Evolutionary conservation across 495 filamentous ascomycete genomes (phyloP), one percentile per base, ranked within the genome.

Genomic region (Annulohypoxylon nitens): DNA sequence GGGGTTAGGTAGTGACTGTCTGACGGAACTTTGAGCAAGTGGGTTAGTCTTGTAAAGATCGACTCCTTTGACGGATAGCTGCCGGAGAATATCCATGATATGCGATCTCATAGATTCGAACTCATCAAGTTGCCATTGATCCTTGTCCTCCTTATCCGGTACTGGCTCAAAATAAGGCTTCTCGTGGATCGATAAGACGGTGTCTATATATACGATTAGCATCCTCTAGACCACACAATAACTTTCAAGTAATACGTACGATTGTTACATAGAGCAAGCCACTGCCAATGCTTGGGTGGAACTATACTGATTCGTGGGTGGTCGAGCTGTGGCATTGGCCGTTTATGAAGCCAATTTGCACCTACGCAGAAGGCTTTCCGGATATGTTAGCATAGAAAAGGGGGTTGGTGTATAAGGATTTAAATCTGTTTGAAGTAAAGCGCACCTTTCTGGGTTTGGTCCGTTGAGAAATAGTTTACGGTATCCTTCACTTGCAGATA

Each of bases 231-330:
- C 36, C 1, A 11, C 6, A 7, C 2, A 30, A 48, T 3, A 11
- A 55, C 23, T 14, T 2, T 43, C 20, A 26, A 20, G 50, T 12
- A 41, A 23, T n/a, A 69, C 83, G 10, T 84, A 91, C 90, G 89
- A 78, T 96, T 92, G 78, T 92, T 86, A 75, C 90, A 94, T n/a
- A 95, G 76, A n/a, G 93, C 81, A 9, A 96, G 78, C 93, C 93
- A 97, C 34, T 88, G 90, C 92, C 93, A 97, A 33, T 78, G 77
- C 20, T 78, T 78, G 9, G 78, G 75, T 11, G 76, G 77, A 64
- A 80, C 73, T 59, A 81, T 77, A 48, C 73, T 76, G 36, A 68
- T 75, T 36, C 61, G 55, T 34, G 78, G 74, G 18, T 57, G 64
- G 36, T 78, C 72, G 16, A 76, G 75, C 16, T 69, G 50, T 43